Conservation (phyloP, 495 filamentous ascomycete genomes). For the Aspergillus panamensis region DNA sequence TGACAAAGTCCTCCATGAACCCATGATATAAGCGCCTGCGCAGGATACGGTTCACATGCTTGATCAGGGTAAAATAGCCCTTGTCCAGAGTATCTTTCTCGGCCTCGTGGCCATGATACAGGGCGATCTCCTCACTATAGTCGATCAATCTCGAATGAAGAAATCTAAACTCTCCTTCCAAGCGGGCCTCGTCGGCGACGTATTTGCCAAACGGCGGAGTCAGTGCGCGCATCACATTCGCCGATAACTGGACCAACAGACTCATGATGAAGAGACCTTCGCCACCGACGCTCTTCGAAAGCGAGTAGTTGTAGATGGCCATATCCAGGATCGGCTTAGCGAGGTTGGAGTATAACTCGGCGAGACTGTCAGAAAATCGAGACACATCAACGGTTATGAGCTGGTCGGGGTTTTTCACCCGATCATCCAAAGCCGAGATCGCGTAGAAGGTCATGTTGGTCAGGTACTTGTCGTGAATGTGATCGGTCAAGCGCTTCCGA, state of each 20-base stretch:
- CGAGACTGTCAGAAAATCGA: slow-evolving; percentile 91
- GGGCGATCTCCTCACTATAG: slow-evolving; percentile 88
- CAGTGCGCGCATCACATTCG: slow-evolving; percentile 86
- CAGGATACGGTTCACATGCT: slow-evolving; percentile 95
- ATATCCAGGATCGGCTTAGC: slow-evolving; percentile 94
- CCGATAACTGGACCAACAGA: slow-evolving; percentile 86
- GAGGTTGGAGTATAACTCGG: slow-evolving; percentile 95
- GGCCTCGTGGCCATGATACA: slow-evolving; percentile 89
- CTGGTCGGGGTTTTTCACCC: slow-evolving; percentile 98
- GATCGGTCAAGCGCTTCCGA: slow-evolving; percentile 81
- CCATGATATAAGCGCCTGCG: slow-evolving; percentile 87
- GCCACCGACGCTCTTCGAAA: slow-evolving; percentile 89
- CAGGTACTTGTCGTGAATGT: slow-evolving; percentile 92
- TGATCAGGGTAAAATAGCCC: slow-evolving; percentile 97
- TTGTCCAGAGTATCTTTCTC: slow-evolving; percentile 98
- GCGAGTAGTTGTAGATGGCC: slow-evolving; percentile 89
- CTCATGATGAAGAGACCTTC: slow-evolving; percentile 95
- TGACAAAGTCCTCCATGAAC: slow-evolving; percentile 98
- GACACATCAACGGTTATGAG: slow-evolving; percentile 94
- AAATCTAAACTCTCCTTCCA: slow-evolving; percentile 96
- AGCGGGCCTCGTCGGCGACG: slow-evolving; percentile 88
- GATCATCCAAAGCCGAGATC: slow-evolving; percentile 89
- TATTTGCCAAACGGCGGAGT: slow-evolving; percentile 99
- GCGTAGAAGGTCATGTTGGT: slow-evolving; percentile 97
- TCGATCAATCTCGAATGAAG: slow-evolving; percentile 93